Base-by-base conservation (phyloP, 768 basidiomycete species). In the Floccularia luteovirens region DNA sequence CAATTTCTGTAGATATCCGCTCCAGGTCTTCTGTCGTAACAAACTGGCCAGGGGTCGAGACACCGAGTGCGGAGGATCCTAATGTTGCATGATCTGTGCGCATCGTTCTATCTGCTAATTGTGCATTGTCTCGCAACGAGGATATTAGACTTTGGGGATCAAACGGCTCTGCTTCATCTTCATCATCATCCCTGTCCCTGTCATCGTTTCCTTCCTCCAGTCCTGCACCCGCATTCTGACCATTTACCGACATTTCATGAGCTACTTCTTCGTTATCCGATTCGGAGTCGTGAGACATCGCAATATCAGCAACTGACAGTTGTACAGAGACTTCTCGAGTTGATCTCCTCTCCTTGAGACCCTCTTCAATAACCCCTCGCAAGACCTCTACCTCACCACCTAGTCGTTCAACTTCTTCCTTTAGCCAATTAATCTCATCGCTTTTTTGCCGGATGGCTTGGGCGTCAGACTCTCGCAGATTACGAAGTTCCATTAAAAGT, bases 341-440 rank as follows among this genome's bases (percentile, higher is more conserved):
- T 27, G 67, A 59, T 27, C 82, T 63, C 20, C 90, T 60, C 46
- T 90, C 88, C 44, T 80, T 75, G 39, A 96, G 66, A 3, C 90
- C 90, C 43, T 88, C 83, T 57, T 93, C 87, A 1, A 97, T 88
- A 0, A 92, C 83, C 1, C 79, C 83, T 8, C 85, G 67, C n/a
- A 96, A 67, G 2, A 89, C 82, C 44, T 86, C 84, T 2, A 97
- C 87, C 59, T 98, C 91, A 3, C 80, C 79, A 0, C 76, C 81
- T 4, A 96, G 73, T 31, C 82, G 61, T 50, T 92, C 87, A 5
- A 97, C 84, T 50, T 93, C 87, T 8, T 72, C 66, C 25, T 73
- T 70, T 8, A 96, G 70, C 10, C 67, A 66, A 31, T 75, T 70
- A 5, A 93, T 77, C 45, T 90, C 89, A 3, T 66, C 60, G 17